Conservation (phyloP, 139 green algal species). For the Coccomyxa sp. region DNA sequence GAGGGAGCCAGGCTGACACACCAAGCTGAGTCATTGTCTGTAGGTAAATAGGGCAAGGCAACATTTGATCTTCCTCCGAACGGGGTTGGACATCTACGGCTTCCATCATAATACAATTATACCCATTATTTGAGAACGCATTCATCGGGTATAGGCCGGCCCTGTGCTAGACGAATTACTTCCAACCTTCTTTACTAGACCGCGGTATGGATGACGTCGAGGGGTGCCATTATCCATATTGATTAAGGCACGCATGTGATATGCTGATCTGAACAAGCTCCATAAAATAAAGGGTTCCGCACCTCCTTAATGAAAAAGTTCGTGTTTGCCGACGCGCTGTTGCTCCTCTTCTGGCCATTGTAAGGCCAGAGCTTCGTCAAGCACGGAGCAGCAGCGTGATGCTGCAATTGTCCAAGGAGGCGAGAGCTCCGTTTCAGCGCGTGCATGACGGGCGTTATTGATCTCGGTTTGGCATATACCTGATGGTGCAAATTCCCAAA, state of each 20-base stretch:
- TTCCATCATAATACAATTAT: neutral
- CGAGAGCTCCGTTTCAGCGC: neutral
- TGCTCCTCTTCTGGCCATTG: slow-evolving; percentile 1
- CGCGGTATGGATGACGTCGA: no score
- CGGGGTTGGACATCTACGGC: no score
- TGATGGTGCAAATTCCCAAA: neutral
- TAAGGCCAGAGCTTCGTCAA: neutral
- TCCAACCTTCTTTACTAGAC: no score
- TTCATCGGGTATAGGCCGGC: no score
- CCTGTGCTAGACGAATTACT: no score
- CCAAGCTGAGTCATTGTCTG: neutral
- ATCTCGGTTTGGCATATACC: neutral
- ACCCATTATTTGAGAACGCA: neutral
- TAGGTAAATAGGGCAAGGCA: neutral
- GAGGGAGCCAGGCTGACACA: neutral
- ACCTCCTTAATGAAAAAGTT: slow-evolving; percentile 77
- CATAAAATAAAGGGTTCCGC: neutral
- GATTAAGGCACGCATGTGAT: no score
- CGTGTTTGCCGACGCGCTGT: slow-evolving; percentile 70
- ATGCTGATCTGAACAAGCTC: no score
- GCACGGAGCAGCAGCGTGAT: neutral
- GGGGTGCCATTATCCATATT: no score
- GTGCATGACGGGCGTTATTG: neutral
- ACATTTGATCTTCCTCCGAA: neutral
- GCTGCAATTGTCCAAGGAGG: neutral